Evolutionary conservation across 1,139 yeast species (phyloP).

Genomic region (Candida sanyaensis): DNA sequence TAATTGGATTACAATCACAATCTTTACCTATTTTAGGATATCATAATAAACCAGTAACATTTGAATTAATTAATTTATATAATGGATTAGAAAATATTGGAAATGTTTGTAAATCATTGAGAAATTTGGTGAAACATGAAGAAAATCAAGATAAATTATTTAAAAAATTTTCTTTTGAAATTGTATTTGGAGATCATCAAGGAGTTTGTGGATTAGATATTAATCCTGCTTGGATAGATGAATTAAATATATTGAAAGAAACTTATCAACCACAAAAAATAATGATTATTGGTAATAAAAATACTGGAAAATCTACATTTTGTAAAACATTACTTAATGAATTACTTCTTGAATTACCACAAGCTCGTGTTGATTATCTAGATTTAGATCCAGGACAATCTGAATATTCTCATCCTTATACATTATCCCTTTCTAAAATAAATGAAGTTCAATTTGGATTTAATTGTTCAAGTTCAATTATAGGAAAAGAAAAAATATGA

Average conservation of each 20-base stretch:
- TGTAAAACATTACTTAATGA: constrained; percentile 56
- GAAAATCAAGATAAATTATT: constrained; percentile 18
- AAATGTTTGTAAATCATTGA: constrained; percentile 49
- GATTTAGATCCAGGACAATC: constrained; percentile 95
- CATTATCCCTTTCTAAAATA: constrained; percentile 48
- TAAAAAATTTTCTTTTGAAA: constrained; percentile 34
- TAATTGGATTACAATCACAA: constrained; percentile 55
- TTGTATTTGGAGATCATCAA: constrained; percentile 28
- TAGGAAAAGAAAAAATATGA: constrained; percentile 23
- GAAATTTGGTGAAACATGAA: constrained; percentile 32
- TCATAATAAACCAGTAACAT: constrained; percentile 37
- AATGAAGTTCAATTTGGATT: constrained; percentile 27
- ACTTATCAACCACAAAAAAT: constrained; percentile 15
- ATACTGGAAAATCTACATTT: constrained; percentile 84
- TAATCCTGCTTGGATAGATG: constrained; percentile 22
- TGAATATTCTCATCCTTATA: constrained; percentile 74
- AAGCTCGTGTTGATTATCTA: constrained; percentile 43
- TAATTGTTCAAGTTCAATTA: constrained; percentile 7
- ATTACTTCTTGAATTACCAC: constrained; percentile 20
- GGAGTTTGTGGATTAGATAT: constrained; percentile 28
- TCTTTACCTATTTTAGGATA: constrained; percentile 56
- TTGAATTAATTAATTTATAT: constrained; percentile 34
- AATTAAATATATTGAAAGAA: constrained; percentile 11
- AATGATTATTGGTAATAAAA: constrained; percentile 53
- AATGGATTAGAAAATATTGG: constrained; percentile 54